Evolutionary conservation across 1,139 yeast species (phyloP).

Genomic region (Zygosaccharomyces pseudobailii): DNA sequence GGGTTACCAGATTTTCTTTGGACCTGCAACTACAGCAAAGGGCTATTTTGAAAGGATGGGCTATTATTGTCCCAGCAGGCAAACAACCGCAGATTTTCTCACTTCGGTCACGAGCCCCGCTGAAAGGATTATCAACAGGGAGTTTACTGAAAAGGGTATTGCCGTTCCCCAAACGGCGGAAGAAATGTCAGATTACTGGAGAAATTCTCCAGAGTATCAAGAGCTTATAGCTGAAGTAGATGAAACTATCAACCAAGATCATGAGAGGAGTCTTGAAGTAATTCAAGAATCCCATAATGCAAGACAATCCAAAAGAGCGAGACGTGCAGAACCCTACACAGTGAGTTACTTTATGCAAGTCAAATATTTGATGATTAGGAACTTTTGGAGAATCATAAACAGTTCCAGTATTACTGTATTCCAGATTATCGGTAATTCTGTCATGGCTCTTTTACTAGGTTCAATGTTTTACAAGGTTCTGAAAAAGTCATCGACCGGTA

Average conservation of each 20-base stretch:
- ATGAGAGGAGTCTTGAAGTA: constrained; percentile 13
- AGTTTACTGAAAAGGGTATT: constrained; percentile 41
- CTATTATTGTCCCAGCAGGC: constrained; percentile 65
- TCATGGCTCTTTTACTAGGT: constrained; percentile 69
- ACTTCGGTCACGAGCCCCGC: constrained; percentile 73
- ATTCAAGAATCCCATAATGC: constrained; percentile 51
- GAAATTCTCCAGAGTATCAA: constrained; percentile 51
- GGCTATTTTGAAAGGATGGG: constrained; percentile 63
- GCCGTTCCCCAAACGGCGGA: constrained; percentile 65
- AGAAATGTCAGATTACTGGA: constrained; percentile 71
- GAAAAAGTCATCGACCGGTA: constrained; percentile 39
- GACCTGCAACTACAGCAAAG: constrained; percentile 58
- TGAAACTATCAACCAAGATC: constrained; percentile 23
- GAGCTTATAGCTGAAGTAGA: constrained; percentile 41
- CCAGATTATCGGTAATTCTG: constrained; percentile 54
- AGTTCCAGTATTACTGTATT: constrained; percentile 62
- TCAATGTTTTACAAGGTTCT: constrained; percentile 67
- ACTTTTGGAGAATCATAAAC: constrained; percentile 57
- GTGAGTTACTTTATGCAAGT: constrained; percentile 64
- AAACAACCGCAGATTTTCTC: constrained; percentile 80
- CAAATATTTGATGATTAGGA: constrained; percentile 55
- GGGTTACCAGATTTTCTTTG: constrained; percentile 75
- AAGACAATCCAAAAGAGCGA: constrained; percentile 50
- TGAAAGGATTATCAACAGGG: constrained; percentile 48
- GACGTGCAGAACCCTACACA: constrained; percentile 57